Evolutionary conservation across 441 rosid species (phyloP), one percentile per base, ranked within the genome.

Genomic region (Raphanus hybrid): DNA sequence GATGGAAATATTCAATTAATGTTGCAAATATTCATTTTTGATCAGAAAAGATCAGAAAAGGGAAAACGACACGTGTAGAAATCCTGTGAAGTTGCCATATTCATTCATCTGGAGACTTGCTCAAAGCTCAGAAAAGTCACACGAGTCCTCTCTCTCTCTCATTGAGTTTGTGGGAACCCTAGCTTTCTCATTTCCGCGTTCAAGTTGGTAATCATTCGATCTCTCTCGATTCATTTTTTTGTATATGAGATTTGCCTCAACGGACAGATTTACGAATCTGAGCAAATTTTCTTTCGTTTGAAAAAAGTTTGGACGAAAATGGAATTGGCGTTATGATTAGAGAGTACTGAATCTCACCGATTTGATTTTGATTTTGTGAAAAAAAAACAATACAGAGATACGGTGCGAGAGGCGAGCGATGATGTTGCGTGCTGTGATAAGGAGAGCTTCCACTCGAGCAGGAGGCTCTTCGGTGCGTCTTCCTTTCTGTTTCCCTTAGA

Each of bases 361-460:
- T 71, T 9, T 75, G 8, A 50, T 50, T 67, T 72, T 15, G 35
- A 37, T 70, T 70, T 27, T 41, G 3, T 8, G 8, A 52, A 52
- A 50, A 52, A 52, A 50, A 43, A 43, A 9, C 6, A 57, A 58
- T 29, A 48, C 67, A 66, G 72, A 66, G 81, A 73, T 57, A 48
- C n/a, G 75, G 66, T 67, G 77, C 75, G 59, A 83, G 59, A 83
- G 77, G 77, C 75, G 59, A 83, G 77, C 78, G 50, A 84, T 69
- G 87, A 93, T 93, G 98, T 74, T 92, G 77, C 86, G 94, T 26
- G 34, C 34, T 29, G 34, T 29, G 34, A 29, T 29, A 29, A 29
- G 34, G 34, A 29, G 34, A 29, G 34, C 34, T 29, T 27, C 32
- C 32, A 27, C 32, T 27, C 57, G 48, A 41, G 43, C 74, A 74